Conservation (phyloP, 768 basidiomycete genomes). For the Neoboletus brunneissimus region DNA sequence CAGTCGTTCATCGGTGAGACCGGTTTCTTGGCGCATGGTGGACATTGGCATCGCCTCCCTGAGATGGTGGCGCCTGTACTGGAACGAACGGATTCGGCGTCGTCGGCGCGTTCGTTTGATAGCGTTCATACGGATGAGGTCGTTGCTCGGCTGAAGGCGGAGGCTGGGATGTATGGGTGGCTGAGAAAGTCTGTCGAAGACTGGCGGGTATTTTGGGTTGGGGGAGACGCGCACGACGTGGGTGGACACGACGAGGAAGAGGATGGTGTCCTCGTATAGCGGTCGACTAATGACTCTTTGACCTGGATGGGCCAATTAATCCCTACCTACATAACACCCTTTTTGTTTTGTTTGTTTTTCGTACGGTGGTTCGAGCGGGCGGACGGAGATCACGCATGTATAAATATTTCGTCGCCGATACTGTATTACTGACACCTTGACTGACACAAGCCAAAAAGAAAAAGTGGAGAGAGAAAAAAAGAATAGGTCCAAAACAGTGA, state of each 20-base stretch:
- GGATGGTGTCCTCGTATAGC: constrained; percentile 30
- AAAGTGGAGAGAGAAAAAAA: neutral
- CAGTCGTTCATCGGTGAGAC: constrained; percentile 66
- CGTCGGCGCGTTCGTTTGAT: constrained; percentile 45
- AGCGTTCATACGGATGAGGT: constrained; percentile 56
- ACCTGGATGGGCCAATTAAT: neutral
- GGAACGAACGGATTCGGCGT: constrained; percentile 43
- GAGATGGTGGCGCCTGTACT: constrained; percentile 32
- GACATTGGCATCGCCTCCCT: constrained; percentile 43
- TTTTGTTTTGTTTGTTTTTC: neutral
- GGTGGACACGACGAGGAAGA: constrained; percentile 28
- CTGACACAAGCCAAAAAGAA: constrained; percentile 13
- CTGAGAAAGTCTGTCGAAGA: constrained; percentile 68
- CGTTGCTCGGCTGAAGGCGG: constrained; percentile 41
- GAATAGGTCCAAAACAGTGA: constrained; percentile 19
- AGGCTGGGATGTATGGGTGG: constrained; percentile 79
- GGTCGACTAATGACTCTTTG: neutral
- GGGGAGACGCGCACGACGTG: constrained; percentile 45
- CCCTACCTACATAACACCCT: neutral
- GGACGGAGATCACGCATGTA: constrained; percentile 9
- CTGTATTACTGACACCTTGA: constrained; percentile 20
- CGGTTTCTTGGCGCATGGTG: constrained; percentile 44
- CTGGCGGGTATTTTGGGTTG: constrained; percentile 82
- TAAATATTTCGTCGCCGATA: constrained; percentile 21
- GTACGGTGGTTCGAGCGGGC: neutral